Evolutionary conservation across 2,329 filamentous ascomycete species (phyloP).

Genomic region (Aspergillus jensenii): DNA sequence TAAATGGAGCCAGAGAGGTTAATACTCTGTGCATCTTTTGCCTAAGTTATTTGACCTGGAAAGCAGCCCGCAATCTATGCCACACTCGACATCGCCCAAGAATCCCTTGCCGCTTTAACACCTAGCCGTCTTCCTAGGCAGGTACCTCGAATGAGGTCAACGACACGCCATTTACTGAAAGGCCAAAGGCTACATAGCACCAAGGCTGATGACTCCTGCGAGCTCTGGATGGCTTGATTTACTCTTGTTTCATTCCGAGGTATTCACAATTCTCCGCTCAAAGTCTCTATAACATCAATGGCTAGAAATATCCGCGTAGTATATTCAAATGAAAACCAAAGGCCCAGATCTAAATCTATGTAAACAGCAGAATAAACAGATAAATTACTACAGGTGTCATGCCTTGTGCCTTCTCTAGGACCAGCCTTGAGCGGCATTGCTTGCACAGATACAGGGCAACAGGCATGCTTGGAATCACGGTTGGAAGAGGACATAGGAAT

Average conservation of each 20-base stretch:
- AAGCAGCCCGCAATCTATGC: neutral
- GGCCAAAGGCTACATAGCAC: neutral
- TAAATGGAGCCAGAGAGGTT: slow-evolving; percentile 1
- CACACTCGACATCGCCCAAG: neutral
- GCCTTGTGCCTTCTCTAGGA: slow-evolving; percentile 11
- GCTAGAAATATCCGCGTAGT: neutral
- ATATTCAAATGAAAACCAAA: slow-evolving; percentile 2
- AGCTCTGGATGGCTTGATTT: neutral
- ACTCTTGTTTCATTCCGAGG: neutral
- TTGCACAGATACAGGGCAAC: neutral
- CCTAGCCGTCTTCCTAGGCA: too few species aligned
- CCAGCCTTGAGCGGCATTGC: slow-evolving; percentile 12
- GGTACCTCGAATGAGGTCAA: neutral
- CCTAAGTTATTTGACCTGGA: neutral
- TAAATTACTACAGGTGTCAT: slow-evolving; percentile 11
- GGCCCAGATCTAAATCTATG: slow-evolving; percentile 13
- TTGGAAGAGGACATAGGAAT: neutral
- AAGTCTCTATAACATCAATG: neutral
- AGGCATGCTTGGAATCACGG: neutral
- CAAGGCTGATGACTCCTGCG: neutral
- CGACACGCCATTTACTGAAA: neutral
- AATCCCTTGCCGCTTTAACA: slow-evolving; percentile 4
- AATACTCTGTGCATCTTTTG: neutral
- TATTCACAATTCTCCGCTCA: neutral
- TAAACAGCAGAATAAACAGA: slow-evolving; percentile 1